These are phyloP conservation scores for Ogataea degrootiae DNA, from an alignment of 805 yeast species.

Conservation along the genomic window DNA sequence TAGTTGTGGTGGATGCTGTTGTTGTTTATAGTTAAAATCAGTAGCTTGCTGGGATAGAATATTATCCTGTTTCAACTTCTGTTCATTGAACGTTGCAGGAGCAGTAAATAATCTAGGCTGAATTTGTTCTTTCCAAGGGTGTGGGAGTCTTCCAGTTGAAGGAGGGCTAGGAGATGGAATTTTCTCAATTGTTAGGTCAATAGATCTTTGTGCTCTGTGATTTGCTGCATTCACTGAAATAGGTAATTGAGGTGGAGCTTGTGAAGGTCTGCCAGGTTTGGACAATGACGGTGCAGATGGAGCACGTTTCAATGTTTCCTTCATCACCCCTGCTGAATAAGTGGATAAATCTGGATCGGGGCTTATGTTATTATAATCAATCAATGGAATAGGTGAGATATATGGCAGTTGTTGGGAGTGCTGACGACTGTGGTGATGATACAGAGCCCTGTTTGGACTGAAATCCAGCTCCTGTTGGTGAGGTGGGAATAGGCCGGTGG, in stretches of 20 bases:
- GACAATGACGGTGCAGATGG: constrained; percentile 18
- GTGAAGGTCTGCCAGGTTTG: constrained; percentile 3
- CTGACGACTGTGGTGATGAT: no score
- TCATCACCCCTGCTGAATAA: not conserved
- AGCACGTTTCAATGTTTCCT: constrained; percentile 9
- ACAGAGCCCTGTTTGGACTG: no score
- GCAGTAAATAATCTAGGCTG: not conserved
- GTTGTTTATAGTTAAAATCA: no score
- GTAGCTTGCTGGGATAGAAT: no score
- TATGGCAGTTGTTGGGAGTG: not conserved
- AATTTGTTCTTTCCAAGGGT: not conserved
- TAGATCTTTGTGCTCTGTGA: not conserved
- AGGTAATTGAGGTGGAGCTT: constrained; percentile 5
- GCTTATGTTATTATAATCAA: not conserved
- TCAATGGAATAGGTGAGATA: no score
- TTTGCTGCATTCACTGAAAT: not conserved
- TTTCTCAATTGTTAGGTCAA: no score
- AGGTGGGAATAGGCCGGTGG: no score
- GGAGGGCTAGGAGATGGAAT: not conserved
- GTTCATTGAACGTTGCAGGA: not conserved
- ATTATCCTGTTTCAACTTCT: no score
- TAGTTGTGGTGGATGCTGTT: no score
- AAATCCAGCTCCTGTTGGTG: no score
- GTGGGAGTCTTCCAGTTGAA: not conserved
- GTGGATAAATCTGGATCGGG: not conserved